Percentiles rank a stretch among this genome's conserved stretches.
phyloP scores from a whole-genome alignment of 2,329 filamentous ascomycete genomes.

The Ciborinia camelliae region DNA sequence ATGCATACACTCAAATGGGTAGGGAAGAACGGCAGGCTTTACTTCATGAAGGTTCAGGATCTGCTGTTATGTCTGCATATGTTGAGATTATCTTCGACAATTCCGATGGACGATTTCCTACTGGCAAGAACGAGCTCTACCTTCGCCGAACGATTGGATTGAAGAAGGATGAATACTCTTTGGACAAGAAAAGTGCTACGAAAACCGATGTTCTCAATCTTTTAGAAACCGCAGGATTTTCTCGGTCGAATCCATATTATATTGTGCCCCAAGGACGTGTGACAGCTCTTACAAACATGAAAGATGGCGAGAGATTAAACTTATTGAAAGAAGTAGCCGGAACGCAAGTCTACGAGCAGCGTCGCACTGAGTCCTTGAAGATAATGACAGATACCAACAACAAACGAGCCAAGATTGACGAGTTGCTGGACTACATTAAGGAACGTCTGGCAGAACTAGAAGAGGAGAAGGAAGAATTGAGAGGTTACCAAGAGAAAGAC shows the following conservation, averaged over 20 bases:
- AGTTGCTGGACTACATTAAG: slow-evolving; percentile 86
- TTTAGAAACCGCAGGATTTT: slow-evolving; percentile 93
- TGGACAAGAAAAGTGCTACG: slow-evolving; percentile 94
- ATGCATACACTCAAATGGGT: slow-evolving; percentile 94
- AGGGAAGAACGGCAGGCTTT: slow-evolving; percentile 93
- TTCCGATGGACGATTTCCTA: slow-evolving; percentile 90
- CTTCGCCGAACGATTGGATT: slow-evolving; percentile 90
- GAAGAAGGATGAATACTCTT: slow-evolving; percentile 98
- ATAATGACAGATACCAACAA: slow-evolving; percentile 97
- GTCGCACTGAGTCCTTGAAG: slow-evolving; percentile 85
- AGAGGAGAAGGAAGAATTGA: slow-evolving; percentile 94
- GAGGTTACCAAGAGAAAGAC: slow-evolving; percentile 92
- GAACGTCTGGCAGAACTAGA: slow-evolving; percentile 85
- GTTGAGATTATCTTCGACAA: slow-evolving; percentile 99
- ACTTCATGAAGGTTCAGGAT: slow-evolving; percentile 96
- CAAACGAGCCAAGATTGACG: slow-evolving; percentile 92
- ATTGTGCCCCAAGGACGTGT: slow-evolving; percentile 97
- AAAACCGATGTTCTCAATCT: slow-evolving; percentile 94
- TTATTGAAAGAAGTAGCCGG: slow-evolving; percentile 97
- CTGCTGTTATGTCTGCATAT: slow-evolving; percentile 98
- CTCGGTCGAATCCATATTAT: slow-evolving; percentile 96
- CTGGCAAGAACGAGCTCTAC: slow-evolving; percentile 84
- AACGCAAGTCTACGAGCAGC: slow-evolving; percentile 93
- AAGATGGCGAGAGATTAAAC: slow-evolving; percentile 84
- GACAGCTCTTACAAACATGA: slow-evolving; percentile 97